Conservation (phyloP, 164 flowering plant genomes). For the Umbellularia californica region DNA sequence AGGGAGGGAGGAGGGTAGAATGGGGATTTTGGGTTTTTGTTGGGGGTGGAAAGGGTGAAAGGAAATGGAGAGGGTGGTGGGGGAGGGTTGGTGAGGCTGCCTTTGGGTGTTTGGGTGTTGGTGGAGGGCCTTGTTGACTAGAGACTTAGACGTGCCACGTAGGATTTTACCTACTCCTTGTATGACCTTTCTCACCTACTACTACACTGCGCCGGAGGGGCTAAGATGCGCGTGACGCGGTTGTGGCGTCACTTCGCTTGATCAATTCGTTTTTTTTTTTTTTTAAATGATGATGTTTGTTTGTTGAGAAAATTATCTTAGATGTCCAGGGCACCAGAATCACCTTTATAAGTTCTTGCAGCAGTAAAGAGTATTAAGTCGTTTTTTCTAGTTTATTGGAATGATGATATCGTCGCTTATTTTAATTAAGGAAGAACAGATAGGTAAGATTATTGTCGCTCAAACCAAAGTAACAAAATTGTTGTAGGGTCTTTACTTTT, state of each 20-base stretch:
- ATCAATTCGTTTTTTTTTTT: no score
- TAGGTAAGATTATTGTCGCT: no score
- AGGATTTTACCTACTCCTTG: slow-evolving; percentile 5
- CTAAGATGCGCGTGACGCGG: neutral
- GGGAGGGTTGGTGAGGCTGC: neutral
- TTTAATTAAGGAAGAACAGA: no score
- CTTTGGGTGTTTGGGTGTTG: neutral
- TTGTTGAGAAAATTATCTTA: no score
- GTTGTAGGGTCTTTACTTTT: no score
- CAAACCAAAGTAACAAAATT: no score
- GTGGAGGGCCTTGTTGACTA: slow-evolving; percentile 2
- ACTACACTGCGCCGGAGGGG: neutral
- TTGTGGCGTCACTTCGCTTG: neutral
- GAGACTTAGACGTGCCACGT: neutral
- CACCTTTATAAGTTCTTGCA: no score
- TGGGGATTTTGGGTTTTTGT: neutral
- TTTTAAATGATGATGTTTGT: no score
- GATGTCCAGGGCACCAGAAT: no score
- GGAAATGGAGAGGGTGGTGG: neutral
- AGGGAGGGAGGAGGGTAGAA: neutral
- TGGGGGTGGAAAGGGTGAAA: neutral
- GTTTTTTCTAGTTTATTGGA: no score
- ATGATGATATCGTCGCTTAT: no score
- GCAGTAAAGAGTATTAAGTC: no score
- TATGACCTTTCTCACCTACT: neutral